These are phyloP conservation scores for Paecilomyces sp. DNA, from an alignment of 2,329 filamentous ascomycete species.

Conservation along the genomic window DNA sequence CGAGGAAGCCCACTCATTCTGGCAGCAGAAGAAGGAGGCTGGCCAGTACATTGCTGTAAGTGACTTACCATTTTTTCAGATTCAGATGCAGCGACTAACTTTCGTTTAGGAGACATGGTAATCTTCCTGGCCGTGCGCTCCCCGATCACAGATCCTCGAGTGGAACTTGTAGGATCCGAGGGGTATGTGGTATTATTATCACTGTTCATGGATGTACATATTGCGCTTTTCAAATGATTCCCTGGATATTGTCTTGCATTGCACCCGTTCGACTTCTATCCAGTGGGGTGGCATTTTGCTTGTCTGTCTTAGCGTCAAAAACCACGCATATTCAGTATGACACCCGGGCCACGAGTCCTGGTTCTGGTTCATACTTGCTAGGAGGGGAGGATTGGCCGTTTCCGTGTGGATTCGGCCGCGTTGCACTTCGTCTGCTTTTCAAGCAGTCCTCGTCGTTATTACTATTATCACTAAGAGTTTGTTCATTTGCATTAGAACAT, in stretches of 20 bases:
- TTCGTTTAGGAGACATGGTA: constrained; percentile 27
- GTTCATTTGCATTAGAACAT: background rate
- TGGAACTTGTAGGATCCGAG: background rate
- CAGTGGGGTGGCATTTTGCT: background rate
- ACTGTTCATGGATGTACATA: background rate
- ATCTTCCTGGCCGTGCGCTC: background rate
- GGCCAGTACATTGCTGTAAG: constrained; percentile 86
- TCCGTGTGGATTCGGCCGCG: background rate
- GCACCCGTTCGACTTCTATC: background rate
- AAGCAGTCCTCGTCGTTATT: background rate
- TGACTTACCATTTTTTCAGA: constrained; percentile 1
- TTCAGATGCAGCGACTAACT: constrained; percentile 5
- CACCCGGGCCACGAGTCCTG: background rate
- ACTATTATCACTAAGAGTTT: background rate
- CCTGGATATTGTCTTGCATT: background rate
- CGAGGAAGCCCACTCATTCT: constrained; percentile 79
- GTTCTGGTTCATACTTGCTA: background rate
- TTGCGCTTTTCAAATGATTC: background rate
- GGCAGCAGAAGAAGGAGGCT: constrained; percentile 82
- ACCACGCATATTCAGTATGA: background rate
- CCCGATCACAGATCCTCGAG: background rate
- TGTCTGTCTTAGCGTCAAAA: background rate
- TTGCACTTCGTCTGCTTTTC: background rate
- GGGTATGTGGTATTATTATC: background rate
- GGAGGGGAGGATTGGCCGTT: background rate